These are phyloP conservation scores for Arthrobotrys conoides DNA, from an alignment of 2,329 filamentous ascomycete genomes.

Conservation along the genomic window DNA sequence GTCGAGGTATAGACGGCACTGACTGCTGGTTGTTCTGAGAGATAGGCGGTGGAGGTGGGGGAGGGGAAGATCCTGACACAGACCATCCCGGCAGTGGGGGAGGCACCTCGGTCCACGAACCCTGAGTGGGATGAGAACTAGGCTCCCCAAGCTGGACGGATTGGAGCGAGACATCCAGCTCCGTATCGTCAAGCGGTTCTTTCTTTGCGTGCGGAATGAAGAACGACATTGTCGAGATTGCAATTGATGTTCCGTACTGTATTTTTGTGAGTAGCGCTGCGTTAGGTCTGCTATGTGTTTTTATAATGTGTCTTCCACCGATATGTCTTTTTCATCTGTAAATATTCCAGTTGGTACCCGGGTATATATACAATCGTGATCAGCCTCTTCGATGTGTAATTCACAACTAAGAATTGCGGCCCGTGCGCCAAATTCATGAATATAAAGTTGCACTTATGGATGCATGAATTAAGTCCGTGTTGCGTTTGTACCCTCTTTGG, in stretches of 20 bases:
- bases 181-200: neutral
- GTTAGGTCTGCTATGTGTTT: too few relatives aligned
- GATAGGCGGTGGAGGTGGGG: neutral
- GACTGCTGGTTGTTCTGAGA: neutral
- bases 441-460: neutral
- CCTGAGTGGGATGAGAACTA: neutral
- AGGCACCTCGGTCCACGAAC: neutral
- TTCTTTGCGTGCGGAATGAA: too few relatives aligned
- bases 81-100: neutral
- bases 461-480: neutral
- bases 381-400: too few relatives aligned
- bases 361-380: too few relatives aligned
- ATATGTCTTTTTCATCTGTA: too few relatives aligned
- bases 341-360: too few relatives aligned
- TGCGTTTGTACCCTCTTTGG: neutral
- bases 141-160: neutral
- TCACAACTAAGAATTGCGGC: neutral
- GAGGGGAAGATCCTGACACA: too few relatives aligned
- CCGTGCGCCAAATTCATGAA: neutral
- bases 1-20: neutral
- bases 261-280: too few relatives aligned
- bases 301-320: too few relatives aligned
- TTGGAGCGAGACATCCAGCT: neutral
- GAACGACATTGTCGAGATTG: neutral
- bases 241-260: too few relatives aligned